phyloP scores from a whole-genome alignment of 2,329 filamentous ascomycete species.

The Xylariaceae sp. region DNA sequence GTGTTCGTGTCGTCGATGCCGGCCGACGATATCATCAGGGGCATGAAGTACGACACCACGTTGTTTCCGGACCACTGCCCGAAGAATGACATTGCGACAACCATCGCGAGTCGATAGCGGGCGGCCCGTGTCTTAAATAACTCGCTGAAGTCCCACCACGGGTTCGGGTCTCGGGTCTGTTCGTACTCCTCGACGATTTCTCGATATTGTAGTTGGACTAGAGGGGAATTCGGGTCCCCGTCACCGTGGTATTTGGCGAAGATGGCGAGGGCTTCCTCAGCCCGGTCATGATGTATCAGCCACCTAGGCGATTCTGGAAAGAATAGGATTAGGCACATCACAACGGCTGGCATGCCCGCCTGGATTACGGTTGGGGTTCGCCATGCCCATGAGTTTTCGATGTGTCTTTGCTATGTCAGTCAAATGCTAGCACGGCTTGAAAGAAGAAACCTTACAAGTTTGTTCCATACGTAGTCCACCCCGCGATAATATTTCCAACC shows the following conservation, averaged over 20 bases:
- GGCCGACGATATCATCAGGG: slow-evolving; percentile 46
- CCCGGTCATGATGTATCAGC: slow-evolving; percentile 49
- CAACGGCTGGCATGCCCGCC: slow-evolving; percentile 47
- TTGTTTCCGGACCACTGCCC: slow-evolving; percentile 52
- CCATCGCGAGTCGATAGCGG: slow-evolving; percentile 53
- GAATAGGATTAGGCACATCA: slow-evolving; percentile 45
- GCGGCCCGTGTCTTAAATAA: slow-evolving; percentile 51
- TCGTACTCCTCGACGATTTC: slow-evolving; percentile 57
- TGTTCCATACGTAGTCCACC: slow-evolving; percentile 53
- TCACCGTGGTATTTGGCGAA: slow-evolving; percentile 64
- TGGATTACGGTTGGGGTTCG: slow-evolving; percentile 60
- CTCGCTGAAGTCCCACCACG: slow-evolving; percentile 63
- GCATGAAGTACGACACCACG: slow-evolving; percentile 47
- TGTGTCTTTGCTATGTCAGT: slow-evolving; percentile 37
- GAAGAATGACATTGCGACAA: slow-evolving; percentile 56
- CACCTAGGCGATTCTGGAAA: slow-evolving; percentile 42
- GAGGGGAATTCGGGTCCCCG: slow-evolving; percentile 52
- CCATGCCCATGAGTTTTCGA: slow-evolving; percentile 56
- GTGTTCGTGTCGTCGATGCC: slow-evolving; percentile 44
- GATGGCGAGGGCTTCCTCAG: slow-evolving; percentile 57
- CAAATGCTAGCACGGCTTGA: slow-evolving; percentile 4
- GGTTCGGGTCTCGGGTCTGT: slow-evolving; percentile 54
- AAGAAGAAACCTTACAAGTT: slow-evolving; percentile 18
- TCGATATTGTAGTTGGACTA: slow-evolving; percentile 60
- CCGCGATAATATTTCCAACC: slow-evolving; percentile 57